Conservation (phyloP, 805 yeast species). For the Diddensiella santjacobensis region DNA sequence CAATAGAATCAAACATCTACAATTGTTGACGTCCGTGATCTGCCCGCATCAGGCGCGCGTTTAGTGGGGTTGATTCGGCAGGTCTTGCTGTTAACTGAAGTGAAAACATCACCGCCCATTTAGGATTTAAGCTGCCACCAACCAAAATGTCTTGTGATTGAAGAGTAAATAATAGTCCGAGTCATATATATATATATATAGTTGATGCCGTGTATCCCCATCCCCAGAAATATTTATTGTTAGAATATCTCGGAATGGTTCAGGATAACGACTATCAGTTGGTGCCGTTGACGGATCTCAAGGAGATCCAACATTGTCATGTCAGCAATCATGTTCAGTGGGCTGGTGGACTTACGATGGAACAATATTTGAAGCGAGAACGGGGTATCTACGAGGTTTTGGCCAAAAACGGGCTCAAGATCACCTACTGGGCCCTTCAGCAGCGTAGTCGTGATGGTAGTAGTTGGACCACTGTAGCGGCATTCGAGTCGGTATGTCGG, state of each 20-base stretch:
- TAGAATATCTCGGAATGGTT: slow-evolving; percentile 1
- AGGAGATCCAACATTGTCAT: slow-evolving; percentile 21
- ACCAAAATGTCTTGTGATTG: background rate
- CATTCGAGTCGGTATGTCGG: slow-evolving; percentile 45
- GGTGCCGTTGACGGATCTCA: slow-evolving; percentile 13
- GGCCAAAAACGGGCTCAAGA: slow-evolving; percentile 17
- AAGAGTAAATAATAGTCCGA: slow-evolving; percentile 3
- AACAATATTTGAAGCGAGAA: slow-evolving; percentile 28
- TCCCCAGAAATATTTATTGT: background rate
- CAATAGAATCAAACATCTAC: no score
- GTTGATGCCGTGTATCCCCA: background rate
- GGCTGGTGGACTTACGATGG: slow-evolving; percentile 27
- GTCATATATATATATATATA: background rate
- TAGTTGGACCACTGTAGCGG: slow-evolving; percentile 36
- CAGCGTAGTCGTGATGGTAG: slow-evolving; percentile 28
- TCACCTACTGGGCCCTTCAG: slow-evolving; percentile 30
- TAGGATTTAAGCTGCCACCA: no score
- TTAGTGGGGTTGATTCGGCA: no score
- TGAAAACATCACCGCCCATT: background rate
- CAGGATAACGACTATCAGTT: slow-evolving; percentile 8
- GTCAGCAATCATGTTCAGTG: slow-evolving; percentile 24
- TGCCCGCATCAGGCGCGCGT: no score
- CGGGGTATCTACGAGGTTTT: slow-evolving; percentile 18
- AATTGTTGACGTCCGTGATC: no score
- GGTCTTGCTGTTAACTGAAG: background rate